Evolutionary conservation across 257 asterid genomes (phyloP).

Genomic region (Nicotiana obtusifolia): DNA sequence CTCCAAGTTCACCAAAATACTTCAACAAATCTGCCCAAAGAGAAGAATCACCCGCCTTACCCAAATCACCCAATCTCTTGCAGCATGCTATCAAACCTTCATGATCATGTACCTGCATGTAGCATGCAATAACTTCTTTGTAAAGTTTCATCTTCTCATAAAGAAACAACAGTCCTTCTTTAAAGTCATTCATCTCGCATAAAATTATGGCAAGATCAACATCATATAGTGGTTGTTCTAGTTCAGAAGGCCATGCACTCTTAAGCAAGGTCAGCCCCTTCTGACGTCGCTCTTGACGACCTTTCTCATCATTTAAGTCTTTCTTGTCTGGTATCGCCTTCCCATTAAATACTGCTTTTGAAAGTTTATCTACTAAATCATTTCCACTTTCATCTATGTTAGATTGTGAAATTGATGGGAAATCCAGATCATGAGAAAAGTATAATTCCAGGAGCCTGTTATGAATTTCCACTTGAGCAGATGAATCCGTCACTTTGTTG

Average conservation of each 20-base stretch:
- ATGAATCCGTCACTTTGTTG: slow-evolving; percentile 76
- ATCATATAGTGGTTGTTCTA: slow-evolving; percentile 83
- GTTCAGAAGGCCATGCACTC: slow-evolving; percentile 90
- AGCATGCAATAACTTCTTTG: slow-evolving; percentile 95
- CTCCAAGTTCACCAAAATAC: slow-evolving; percentile 97
- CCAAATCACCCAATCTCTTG: slow-evolving; percentile 87
- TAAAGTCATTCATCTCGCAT: slow-evolving; percentile 78
- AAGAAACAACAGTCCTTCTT: slow-evolving; percentile 71
- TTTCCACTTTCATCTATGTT: slow-evolving; percentile 35
- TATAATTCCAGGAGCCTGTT: slow-evolving; percentile 85
- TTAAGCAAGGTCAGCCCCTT: slow-evolving; percentile 73
- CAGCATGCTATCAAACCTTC: slow-evolving; percentile 96
- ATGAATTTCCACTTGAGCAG: slow-evolving; percentile 94
- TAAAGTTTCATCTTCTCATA: slow-evolving; percentile 92
- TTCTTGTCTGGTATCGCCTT: slow-evolving; percentile 14
- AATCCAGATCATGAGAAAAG: slow-evolving; percentile 73
- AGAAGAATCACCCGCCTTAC: slow-evolving; percentile 83
- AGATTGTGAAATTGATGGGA: slow-evolving; percentile 62
- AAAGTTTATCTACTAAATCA: slow-evolving; percentile 24
- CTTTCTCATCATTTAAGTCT: slow-evolving; percentile 45
- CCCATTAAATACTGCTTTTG: slow-evolving; percentile 45
- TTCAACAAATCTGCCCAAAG: slow-evolving; percentile 92
- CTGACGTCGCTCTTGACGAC: slow-evolving; percentile 52
- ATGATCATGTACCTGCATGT: slow-evolving; percentile 91
- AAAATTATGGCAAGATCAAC: slow-evolving; percentile 87